Conservation (phyloP, 2,329 filamentous ascomycete species). For the Cladophialophora exuberans region DNA sequence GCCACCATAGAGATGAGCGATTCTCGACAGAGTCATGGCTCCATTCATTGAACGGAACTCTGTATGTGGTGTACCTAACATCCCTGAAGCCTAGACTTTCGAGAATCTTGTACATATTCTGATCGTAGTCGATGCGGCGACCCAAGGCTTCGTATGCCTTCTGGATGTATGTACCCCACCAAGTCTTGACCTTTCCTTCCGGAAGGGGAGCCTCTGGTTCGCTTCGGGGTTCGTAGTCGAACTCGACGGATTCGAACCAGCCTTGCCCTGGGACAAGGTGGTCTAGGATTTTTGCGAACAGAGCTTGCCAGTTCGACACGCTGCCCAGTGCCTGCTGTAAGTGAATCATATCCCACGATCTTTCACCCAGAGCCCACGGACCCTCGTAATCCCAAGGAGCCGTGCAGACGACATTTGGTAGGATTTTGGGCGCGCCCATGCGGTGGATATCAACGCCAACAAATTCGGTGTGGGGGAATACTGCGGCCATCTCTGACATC, state of each 20-base stretch:
- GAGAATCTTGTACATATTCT: slow-evolving; percentile 62
- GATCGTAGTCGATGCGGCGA: slow-evolving; percentile 67
- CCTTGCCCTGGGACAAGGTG: slow-evolving; percentile 77
- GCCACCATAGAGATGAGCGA: slow-evolving; percentile 80
- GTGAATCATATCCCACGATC: slow-evolving; percentile 81
- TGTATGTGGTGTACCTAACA: slow-evolving; percentile 70
- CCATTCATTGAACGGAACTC: slow-evolving; percentile 76
- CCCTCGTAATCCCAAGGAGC: slow-evolving; percentile 76
- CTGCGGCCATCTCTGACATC: slow-evolving; percentile 82
- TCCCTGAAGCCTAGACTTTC: slow-evolving; percentile 77
- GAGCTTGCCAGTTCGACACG: slow-evolving; percentile 72
- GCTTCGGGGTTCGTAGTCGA: slow-evolving; percentile 77
- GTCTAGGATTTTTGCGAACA: slow-evolving; percentile 73
- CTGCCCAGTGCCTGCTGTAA: slow-evolving; percentile 78
- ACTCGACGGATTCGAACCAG: slow-evolving; percentile 83
- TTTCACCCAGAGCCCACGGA: slow-evolving; percentile 68
- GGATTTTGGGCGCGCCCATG: slow-evolving; percentile 67
- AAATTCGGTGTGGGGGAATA: slow-evolving; percentile 62
- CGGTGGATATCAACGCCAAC: slow-evolving; percentile 64
- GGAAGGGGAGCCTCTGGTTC: slow-evolving; percentile 65
- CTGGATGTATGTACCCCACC: slow-evolving; percentile 67
- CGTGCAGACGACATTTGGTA: slow-evolving; percentile 68
- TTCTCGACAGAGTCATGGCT: slow-evolving; percentile 63
- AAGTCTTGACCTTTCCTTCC: slow-evolving; percentile 49
- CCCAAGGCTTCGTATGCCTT: slow-evolving; percentile 68